These are phyloP conservation scores for Podospora comata DNA, from an alignment of 495 filamentous ascomycete genomes.

Conservation along the genomic window DNA sequence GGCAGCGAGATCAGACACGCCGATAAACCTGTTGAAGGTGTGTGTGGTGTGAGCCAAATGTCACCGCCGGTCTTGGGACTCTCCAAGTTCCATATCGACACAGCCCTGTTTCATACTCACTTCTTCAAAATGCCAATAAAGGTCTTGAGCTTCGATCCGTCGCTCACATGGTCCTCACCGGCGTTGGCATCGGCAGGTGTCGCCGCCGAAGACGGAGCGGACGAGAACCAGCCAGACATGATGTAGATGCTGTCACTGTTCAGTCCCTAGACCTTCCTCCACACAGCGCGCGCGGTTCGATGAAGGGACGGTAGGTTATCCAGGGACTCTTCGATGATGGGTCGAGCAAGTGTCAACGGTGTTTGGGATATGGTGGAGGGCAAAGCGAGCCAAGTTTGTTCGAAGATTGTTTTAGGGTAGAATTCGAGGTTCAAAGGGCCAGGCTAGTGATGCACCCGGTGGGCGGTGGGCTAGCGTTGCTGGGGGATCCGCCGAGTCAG, in stretches of 20 bases:
- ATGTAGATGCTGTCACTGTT: background rate
- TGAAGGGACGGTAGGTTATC: background rate
- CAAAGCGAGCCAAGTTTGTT: background rate
- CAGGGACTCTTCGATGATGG: background rate
- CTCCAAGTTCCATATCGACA: background rate
- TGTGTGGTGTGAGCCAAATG: conserved; percentile 7
- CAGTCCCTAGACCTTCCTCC: background rate
- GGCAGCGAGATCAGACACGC: conserved; percentile 89
- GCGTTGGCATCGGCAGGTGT: conserved; percentile 12
- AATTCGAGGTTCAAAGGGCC: background rate
- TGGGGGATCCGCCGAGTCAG: background rate
- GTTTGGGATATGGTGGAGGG: background rate
- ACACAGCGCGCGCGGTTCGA: background rate
- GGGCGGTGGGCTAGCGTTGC: conserved; percentile 4
- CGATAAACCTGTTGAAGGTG: conserved; percentile 66
- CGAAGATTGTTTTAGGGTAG: background rate
- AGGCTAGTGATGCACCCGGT: background rate
- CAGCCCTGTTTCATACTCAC: conserved; percentile 44
- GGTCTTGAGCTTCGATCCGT: conserved; percentile 77
- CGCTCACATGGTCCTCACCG: conserved; percentile 63
- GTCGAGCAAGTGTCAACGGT: background rate
- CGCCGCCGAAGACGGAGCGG: conserved; percentile 17
- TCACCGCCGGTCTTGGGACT: background rate
- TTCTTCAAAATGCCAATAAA: conserved; percentile 80
- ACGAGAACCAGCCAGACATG: conserved; percentile 16